These are phyloP conservation scores for Hanseniaspora nectarophila DNA, from an alignment of 805 yeast genomes.

Conservation along the genomic window DNA sequence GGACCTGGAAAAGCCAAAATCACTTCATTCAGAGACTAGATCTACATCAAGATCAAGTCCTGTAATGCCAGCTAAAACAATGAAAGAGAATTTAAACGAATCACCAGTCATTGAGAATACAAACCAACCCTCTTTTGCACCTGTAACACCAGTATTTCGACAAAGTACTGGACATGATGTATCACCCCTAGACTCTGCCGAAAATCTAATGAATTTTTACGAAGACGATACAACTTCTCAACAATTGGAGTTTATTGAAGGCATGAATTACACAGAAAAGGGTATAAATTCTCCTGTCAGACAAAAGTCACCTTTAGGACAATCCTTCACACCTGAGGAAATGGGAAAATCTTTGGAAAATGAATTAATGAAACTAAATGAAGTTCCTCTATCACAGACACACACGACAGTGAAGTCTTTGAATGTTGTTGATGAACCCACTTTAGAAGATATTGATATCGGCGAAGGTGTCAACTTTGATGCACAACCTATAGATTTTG, in stretches of 20 bases:
- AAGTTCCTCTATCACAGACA: not conserved
- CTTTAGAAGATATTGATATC: not conserved
- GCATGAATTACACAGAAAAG: not conserved
- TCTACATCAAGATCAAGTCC: not conserved
- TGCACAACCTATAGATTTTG: slow-evolving; percentile 1
- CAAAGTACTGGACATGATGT: not conserved
- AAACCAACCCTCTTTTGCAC: not conserved
- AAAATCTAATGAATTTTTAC: not conserved
- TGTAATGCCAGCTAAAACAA: not conserved
- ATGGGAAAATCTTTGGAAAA: slow-evolving; percentile 3
- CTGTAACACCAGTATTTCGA: not conserved
- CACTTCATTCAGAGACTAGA: not conserved
- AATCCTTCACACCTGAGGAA: not conserved
- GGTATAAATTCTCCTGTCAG: not conserved
- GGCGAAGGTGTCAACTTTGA: not conserved
- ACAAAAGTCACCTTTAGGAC: not conserved
- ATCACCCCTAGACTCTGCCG: not conserved
- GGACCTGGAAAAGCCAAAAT: not conserved
- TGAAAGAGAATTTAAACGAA: not conserved
- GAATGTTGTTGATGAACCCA: not conserved
- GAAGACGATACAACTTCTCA: slow-evolving; percentile 1
- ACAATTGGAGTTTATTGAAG: not conserved
- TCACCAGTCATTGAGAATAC: not conserved
- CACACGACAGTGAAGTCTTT: not conserved
- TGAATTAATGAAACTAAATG: not conserved